These are phyloP conservation scores for Cotoneaster glaucophyllus DNA, from an alignment of 306 rosid genomes.

Conservation along the genomic window DNA sequence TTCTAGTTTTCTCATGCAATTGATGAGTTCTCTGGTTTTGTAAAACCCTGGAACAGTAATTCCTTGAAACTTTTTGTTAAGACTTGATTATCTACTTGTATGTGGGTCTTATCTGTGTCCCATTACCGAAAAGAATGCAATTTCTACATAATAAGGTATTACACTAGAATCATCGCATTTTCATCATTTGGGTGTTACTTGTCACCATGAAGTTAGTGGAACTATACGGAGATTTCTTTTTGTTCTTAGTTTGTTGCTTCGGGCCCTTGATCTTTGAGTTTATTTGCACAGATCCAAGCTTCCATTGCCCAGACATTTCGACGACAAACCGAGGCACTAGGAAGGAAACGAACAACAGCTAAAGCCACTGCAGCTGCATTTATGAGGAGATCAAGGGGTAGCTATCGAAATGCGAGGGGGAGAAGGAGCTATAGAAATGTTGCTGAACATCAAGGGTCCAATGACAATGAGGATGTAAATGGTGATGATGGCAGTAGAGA, in stretches of 20 bases:
- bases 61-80: background rate
- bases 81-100: background rate
- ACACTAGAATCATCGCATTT: background rate
- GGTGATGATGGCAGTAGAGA: conserved; percentile 49
- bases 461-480: conserved; percentile 53
- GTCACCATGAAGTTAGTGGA: background rate
- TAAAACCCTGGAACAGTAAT: background rate
- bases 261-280: conserved; percentile 3
- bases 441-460: conserved; percentile 34
- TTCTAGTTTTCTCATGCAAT: background rate
- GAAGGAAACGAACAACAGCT: conserved; percentile 51
- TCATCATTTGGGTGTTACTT: background rate
- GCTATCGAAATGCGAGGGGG: conserved; percentile 41
- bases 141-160: background rate
- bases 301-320: conserved; percentile 57
- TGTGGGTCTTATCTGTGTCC: background rate
- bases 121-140: background rate
- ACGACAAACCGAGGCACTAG: conserved; percentile 57
- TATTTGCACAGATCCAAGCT: conserved; percentile 57
- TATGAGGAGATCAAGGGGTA: conserved; percentile 50
- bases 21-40: background rate
- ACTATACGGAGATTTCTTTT: conserved; percentile 2
- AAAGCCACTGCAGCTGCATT: conserved; percentile 43
- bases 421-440: conserved; percentile 43
- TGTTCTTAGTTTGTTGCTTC: conserved; percentile 14